Evolutionary conservation across 1,284 basidiomycete species (phyloP).

Genomic region (Ceratobasidium sp.): DNA sequence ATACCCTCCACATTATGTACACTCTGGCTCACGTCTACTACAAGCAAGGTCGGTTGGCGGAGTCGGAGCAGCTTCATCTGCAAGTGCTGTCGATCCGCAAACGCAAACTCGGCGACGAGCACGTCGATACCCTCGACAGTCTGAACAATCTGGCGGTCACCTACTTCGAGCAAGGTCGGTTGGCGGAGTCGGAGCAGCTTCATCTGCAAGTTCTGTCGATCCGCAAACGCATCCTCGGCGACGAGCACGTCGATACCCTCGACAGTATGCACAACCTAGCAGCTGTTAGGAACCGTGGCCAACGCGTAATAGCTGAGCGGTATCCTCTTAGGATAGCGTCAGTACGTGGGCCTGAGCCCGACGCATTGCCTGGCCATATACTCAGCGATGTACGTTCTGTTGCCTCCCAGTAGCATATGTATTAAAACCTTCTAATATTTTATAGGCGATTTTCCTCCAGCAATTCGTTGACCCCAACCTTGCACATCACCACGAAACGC

Average conservation of each 20-base stretch:
- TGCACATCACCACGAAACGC: neutral
- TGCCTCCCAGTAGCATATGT: neutral
- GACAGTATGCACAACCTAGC: neutral
- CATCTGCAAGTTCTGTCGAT: neutral
- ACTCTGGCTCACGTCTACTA: neutral
- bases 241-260: neutral
- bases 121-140: neutral
- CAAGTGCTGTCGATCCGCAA: neutral
- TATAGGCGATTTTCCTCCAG: neutral
- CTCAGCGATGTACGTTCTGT: too few species aligned
- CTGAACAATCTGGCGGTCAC: constrained; percentile 15
- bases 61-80: neutral
- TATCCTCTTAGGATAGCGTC: too few species aligned
- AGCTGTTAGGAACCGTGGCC: neutral
- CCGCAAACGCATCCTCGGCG: neutral
- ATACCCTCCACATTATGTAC: neutral
- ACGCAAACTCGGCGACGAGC: too few species aligned
- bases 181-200: neutral
- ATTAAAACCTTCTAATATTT: too few species aligned
- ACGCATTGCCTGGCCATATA: too few species aligned
- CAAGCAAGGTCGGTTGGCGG: neutral
- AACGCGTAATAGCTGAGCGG: too few species aligned
- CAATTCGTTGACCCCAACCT: neutral
- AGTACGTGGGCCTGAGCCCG: too few species aligned
- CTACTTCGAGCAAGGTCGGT: neutral